Percentiles rank a stretch among this genome's conserved stretches.
These are phyloP conservation scores for Verticillium albo-atrum DNA, from an alignment of 2,329 filamentous ascomycete genomes.

Conservation along the genomic window DNA sequence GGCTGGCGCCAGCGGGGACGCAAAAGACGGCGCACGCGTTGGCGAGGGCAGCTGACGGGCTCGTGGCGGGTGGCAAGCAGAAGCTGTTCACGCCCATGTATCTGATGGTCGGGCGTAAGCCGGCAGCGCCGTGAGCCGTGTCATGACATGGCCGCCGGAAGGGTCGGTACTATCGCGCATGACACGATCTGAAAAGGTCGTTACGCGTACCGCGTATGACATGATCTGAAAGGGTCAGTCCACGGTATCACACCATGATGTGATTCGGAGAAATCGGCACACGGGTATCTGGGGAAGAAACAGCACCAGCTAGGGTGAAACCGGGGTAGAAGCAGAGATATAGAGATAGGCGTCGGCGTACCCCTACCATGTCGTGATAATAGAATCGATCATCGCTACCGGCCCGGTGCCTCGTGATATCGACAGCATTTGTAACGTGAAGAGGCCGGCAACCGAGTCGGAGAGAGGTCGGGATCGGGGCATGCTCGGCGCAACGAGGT, in stretches of 20 bases:
- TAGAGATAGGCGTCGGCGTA: not conserved
- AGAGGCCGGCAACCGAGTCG: not conserved
- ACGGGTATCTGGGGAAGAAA: not conserved
- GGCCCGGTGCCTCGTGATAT: not conserved
- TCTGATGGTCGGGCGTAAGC: conserved; percentile 84
- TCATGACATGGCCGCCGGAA: not conserved
- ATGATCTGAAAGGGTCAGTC: no score
- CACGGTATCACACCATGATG: no score
- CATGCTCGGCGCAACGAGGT: not conserved
- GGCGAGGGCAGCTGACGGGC: conserved; percentile 68
- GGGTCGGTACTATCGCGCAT: no score
- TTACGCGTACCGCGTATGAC: no score
- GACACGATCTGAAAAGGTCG: no score
- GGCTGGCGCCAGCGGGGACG: conserved; percentile 71
- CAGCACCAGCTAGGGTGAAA: not conserved
- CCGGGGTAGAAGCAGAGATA: not conserved
- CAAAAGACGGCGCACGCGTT: conserved; percentile 85
- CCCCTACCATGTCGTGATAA: not conserved
- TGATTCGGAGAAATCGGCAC: not conserved
- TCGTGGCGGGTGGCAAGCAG: conserved; percentile 76
- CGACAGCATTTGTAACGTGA: no score
- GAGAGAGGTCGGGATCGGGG: not conserved
- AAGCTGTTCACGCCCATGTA: conserved; percentile 97
- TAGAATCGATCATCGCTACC: not conserved
- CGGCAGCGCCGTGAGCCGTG: conserved; percentile 28